A percentile compares a stretch with the other conserved stretches of the same genome.
Conservation (phyloP, 345 rosid species). For the Populus tremula region DNA sequence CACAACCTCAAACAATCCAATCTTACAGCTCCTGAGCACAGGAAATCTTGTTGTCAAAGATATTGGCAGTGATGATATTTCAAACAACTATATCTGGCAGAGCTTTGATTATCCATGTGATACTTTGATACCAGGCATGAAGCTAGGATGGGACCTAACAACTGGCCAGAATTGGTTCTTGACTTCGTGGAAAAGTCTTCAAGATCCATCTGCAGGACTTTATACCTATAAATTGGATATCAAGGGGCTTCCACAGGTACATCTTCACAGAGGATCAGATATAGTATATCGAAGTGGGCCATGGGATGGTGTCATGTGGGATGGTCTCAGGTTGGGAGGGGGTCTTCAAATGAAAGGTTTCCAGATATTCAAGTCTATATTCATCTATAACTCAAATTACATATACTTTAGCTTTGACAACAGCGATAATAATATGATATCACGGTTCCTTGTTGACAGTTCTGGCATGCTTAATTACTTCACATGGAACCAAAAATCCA, state of each 20-base stretch:
- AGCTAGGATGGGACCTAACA: constrained; percentile 32
- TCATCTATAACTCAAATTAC: constrained; percentile 19
- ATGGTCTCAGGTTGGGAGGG: background rate
- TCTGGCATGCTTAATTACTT: constrained; percentile 24
- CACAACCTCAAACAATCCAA: background rate
- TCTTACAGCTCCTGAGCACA: constrained; percentile 26
- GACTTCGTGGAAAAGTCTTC: constrained; percentile 26
- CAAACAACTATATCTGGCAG: constrained; percentile 23
- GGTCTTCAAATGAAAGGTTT: too few species aligned
- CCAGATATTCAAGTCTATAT: constrained; percentile 21
- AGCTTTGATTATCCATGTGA: constrained; percentile 34
- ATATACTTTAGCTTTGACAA: constrained; percentile 18
- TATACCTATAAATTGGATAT: constrained; percentile 26
- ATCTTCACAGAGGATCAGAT: constrained; percentile 20
- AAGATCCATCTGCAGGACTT: constrained; percentile 19
- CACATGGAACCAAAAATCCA: constrained; percentile 12
- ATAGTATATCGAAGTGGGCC: constrained; percentile 30
- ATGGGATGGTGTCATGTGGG: constrained; percentile 35
- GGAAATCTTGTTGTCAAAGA: constrained; percentile 34
- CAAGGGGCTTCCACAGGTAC: constrained; percentile 24
- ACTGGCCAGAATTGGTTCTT: constrained; percentile 23
- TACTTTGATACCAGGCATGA: constrained; percentile 35
- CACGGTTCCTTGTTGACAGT: constrained; percentile 22
- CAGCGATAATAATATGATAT: background rate
- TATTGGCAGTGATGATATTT: background rate